Percentiles rank a stretch among this genome's conserved stretches.
Evolutionary conservation across 768 basidiomycete genomes (phyloP).

Genomic region (Scleroderma bovista): DNA sequence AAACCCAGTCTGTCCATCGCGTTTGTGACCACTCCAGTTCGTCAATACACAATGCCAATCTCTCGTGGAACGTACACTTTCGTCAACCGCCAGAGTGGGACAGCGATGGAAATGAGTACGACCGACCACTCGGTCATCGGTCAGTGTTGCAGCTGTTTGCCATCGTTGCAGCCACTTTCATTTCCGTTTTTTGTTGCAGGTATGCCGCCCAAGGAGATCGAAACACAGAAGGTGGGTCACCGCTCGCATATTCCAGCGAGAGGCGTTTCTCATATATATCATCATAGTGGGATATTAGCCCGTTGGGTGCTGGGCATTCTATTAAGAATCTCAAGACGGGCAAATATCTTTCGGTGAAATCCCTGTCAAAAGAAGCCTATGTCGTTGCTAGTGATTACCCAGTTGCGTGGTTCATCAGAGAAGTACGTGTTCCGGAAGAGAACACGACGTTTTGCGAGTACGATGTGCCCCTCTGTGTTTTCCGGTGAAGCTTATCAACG

Average conservation of each 20-base stretch:
- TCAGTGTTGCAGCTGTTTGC: conserved; percentile 6
- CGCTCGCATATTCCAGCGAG: background rate
- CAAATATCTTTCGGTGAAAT: conserved; percentile 23
- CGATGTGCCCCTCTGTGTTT: background rate
- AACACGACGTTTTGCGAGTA: conserved; percentile 25
- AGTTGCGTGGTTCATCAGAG: conserved; percentile 22
- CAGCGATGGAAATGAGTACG: conserved; percentile 24
- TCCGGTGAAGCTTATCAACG: too few species aligned
- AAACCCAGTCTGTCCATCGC: background rate
- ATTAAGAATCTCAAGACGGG: conserved; percentile 28
- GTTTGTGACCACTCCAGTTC: background rate
- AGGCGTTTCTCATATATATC: background rate
- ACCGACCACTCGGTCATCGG: conserved; percentile 19
- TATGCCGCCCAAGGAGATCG: conserved; percentile 25
- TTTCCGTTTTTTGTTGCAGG: conserved; percentile 7
- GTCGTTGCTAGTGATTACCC: conserved; percentile 25
- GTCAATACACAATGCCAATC: conserved; percentile 14
- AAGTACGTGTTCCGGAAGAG: conserved; percentile 21
- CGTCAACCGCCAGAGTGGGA: conserved; percentile 28
- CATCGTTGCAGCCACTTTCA: too few species aligned
- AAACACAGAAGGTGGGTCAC: conserved; percentile 21
- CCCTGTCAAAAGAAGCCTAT: conserved; percentile 19
- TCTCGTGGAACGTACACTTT: conserved; percentile 28
- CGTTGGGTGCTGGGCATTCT: conserved; percentile 24
- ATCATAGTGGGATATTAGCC: conserved; percentile 25